Conservation (phyloP, 2,329 filamentous ascomycete species). For the Venturia asperata region DNA sequence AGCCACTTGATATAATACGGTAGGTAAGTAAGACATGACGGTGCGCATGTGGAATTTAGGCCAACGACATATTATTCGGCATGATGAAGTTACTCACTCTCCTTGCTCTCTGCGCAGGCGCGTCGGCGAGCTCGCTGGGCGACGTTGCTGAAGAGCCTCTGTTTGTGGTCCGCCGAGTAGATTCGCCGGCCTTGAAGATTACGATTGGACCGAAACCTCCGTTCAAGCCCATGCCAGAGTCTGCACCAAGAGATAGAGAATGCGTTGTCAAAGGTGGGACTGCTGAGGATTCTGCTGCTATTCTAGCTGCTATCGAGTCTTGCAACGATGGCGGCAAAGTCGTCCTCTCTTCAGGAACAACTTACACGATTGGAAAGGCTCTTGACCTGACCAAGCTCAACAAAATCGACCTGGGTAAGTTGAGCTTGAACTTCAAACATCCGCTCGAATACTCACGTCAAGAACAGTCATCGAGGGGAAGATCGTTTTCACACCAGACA, state of each 20-base stretch:
- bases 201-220: constrained; percentile 14
- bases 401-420: constrained; percentile 48
- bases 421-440: too few species aligned
- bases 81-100: background rate
- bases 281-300: constrained; percentile 45
- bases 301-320: constrained; percentile 48
- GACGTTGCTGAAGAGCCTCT: background rate
- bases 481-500: constrained; percentile 58
- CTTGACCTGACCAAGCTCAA: constrained; percentile 56
- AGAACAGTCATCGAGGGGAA: constrained; percentile 48
- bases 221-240: constrained; percentile 28
- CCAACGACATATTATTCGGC: background rate
- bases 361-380: constrained; percentile 57
- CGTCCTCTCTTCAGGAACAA: constrained; percentile 48
- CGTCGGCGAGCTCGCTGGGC: background rate
- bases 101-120: background rate
- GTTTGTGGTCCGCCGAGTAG: background rate
- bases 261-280: constrained; percentile 36
- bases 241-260: constrained; percentile 31
- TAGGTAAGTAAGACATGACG: background rate
- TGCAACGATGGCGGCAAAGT: constrained; percentile 60
- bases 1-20: background rate
- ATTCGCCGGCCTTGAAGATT: background rate
- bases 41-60: background rate
- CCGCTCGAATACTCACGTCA: background rate